phyloP scores from a whole-genome alignment of 1,284 basidiomycete genomes.

The Apiotrichum gracile region DNA sequence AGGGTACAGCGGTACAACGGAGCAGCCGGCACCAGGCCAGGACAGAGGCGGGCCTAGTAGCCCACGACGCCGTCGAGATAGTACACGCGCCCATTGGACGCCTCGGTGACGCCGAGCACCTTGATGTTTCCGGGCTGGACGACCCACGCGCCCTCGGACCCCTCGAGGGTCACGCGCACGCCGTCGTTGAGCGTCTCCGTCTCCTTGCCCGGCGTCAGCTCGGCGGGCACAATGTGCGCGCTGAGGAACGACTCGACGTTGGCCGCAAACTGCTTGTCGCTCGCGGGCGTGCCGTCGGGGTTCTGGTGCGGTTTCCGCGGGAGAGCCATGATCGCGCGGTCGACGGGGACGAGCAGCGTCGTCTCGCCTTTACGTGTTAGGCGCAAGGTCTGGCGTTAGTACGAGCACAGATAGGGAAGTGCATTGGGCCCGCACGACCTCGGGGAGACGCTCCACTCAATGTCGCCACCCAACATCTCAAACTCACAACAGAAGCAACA shows the following conservation, averaged over 20 bases:
- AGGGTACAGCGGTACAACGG: neutral
- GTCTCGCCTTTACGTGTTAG: conserved; percentile 22
- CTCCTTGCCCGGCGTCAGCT: conserved; percentile 10
- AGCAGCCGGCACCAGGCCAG: neutral
- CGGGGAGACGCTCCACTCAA: too few relatives aligned
- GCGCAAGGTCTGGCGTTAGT: conserved; percentile 14
- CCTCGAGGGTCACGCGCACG: conserved; percentile 22
- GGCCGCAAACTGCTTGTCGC: conserved; percentile 17
- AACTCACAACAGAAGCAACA: conserved; percentile 30
- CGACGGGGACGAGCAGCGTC: conserved; percentile 43
- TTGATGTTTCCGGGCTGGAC: conserved; percentile 39
- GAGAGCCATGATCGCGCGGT: conserved; percentile 38
- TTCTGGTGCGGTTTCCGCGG: conserved; percentile 40
- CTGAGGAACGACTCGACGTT: conserved; percentile 37
- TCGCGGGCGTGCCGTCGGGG: conserved; percentile 13
- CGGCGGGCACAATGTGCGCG: conserved; percentile 36
- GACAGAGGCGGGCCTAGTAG: conserved; percentile 13
- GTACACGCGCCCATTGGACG: conserved; percentile 40
- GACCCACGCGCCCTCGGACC: conserved; percentile 20
- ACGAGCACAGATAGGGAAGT: neutral
- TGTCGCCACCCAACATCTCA: neutral
- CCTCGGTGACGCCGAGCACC: conserved; percentile 34
- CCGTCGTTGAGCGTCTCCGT: conserved; percentile 27
- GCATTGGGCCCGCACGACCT: too few relatives aligned
- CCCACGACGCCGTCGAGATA: conserved; percentile 35